phyloP scores from a whole-genome alignment of 2,329 filamentous ascomycete species.

The Intubia oerlemansii region DNA sequence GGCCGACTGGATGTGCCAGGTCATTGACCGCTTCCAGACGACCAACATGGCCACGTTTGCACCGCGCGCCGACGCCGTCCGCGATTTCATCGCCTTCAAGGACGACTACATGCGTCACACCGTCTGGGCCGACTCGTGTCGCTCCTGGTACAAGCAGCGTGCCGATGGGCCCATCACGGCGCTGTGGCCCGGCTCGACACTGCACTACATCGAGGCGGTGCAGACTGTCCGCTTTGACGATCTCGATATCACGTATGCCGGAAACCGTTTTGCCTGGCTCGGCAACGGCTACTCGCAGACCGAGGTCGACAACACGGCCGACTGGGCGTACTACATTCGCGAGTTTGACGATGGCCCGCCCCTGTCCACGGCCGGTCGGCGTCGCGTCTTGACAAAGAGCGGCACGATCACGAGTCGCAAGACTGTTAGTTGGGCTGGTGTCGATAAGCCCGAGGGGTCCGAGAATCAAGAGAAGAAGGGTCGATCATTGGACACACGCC shows the following conservation, averaged over 20 bases:
- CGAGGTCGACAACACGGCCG: conserved; percentile 18
- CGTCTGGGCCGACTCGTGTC: conserved; percentile 13
- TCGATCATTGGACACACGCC: too few relatives aligned
- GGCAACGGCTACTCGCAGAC: conserved; percentile 21
- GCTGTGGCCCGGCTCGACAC: conserved; percentile 8
- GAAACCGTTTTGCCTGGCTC: conserved; percentile 8
- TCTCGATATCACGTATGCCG: conserved; percentile 10
- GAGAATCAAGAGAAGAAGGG: too few relatives aligned
- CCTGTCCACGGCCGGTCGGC: conserved; percentile 4
- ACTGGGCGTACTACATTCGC: conserved; percentile 10
- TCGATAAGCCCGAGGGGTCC: too few relatives aligned
- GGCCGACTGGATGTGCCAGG: conserved; percentile 22
- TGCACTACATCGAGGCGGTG: conserved; percentile 12
- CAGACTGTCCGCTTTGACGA: conserved; percentile 14
- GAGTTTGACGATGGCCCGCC: conserved; percentile 5
- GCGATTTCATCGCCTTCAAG: conserved; percentile 12
- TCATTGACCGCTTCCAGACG: conserved; percentile 27
- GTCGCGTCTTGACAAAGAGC: conserved; percentile 11
- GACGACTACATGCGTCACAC: conserved; percentile 12
- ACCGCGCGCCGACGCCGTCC: conserved; percentile 5
- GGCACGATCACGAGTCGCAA: conserved; percentile 8
- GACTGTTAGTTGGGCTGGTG: conserved; percentile 8
- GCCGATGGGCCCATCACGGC: conserved; percentile 10
- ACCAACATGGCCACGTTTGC: conserved; percentile 19
- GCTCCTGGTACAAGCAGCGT: conserved; percentile 12